Conservation (phyloP, 768 basidiomycete genomes). For the Lentinula detonsa region DNA sequence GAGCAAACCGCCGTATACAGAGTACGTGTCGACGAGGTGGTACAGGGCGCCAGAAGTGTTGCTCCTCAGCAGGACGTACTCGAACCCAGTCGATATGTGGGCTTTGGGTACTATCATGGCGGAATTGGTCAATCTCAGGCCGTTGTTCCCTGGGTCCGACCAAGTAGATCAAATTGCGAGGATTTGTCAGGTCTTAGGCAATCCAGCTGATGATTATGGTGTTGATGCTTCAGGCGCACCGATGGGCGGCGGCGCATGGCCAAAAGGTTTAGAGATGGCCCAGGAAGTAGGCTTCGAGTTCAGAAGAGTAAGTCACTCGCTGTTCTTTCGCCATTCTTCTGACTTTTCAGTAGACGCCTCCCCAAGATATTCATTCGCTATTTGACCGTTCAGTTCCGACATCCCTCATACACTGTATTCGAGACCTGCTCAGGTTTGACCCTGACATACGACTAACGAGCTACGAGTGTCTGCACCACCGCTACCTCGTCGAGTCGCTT, state of each 20-base stretch:
- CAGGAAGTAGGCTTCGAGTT: conserved; percentile 81
- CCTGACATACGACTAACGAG: conserved; percentile 84
- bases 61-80: conserved; percentile 87
- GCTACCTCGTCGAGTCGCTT: conserved; percentile 80
- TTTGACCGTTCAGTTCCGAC: conserved; percentile 77
- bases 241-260: conserved; percentile 87
- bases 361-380: conserved; percentile 60
- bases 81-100: conserved; percentile 99
- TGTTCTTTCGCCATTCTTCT: conserved; percentile 8
- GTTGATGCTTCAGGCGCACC: conserved; percentile 59
- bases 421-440: conserved; percentile 88
- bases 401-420: conserved; percentile 86
- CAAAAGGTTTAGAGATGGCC: conserved; percentile 81
- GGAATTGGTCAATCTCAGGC: conserved; percentile 90
- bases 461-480: conserved; percentile 80
- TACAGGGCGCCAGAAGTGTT: conserved; percentile 98
- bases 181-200: conserved; percentile 91
- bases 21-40: conserved; percentile 99
- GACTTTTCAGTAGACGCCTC: conserved; percentile 41
- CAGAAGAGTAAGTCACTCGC: conserved; percentile 62
- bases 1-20: conserved; percentile 91
- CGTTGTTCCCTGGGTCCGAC: conserved; percentile 90
- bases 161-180: conserved; percentile 89
- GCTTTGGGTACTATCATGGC: conserved; percentile 98
- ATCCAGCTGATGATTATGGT: conserved; percentile 83